Conservation (phyloP, 1,284 basidiomycete species). For the Rhizoctonia solani region DNA sequence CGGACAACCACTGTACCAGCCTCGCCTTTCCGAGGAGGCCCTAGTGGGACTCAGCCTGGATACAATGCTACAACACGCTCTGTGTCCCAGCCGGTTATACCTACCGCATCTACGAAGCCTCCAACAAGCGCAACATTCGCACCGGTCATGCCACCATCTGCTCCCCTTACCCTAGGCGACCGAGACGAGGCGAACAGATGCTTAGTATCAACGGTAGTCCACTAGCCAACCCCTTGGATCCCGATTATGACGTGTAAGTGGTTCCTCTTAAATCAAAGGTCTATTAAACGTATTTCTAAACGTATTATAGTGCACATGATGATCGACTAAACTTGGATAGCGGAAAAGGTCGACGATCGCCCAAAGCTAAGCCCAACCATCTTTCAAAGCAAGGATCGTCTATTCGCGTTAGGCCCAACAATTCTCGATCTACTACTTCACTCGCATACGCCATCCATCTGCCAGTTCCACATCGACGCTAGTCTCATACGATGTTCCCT, state of each 20-base stretch:
- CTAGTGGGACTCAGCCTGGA: background rate
- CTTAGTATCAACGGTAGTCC: constrained; percentile 77
- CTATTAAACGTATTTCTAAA: background rate
- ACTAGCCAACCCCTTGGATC: constrained; percentile 69
- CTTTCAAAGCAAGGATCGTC: constrained; percentile 50
- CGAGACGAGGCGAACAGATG: constrained; percentile 70
- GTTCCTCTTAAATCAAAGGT: background rate
- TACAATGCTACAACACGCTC: constrained; percentile 25
- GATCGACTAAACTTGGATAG: constrained; percentile 28
- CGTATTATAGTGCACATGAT: background rate
- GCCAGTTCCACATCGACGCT: constrained; percentile 26
- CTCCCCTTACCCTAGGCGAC: constrained; percentile 64
- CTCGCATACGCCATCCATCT: constrained; percentile 16
- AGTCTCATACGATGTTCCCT: constrained; percentile 16
- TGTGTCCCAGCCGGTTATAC: constrained; percentile 25
- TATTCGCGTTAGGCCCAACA: constrained; percentile 37
- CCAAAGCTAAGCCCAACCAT: constrained; percentile 8
- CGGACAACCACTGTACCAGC: background rate
- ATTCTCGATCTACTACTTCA: constrained; percentile 5
- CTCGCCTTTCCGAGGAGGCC: background rate
- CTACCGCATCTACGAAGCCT: constrained; percentile 40
- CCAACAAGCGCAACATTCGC: constrained; percentile 75
- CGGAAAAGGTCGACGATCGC: constrained; percentile 40
- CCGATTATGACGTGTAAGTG: constrained; percentile 24
- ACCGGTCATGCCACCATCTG: constrained; percentile 61